A percentile compares a stretch with the other conserved stretches of the same genome.
These are phyloP conservation scores for Micractinium conductrix DNA, from an alignment of 139 green algal species.

Conservation along the genomic window DNA sequence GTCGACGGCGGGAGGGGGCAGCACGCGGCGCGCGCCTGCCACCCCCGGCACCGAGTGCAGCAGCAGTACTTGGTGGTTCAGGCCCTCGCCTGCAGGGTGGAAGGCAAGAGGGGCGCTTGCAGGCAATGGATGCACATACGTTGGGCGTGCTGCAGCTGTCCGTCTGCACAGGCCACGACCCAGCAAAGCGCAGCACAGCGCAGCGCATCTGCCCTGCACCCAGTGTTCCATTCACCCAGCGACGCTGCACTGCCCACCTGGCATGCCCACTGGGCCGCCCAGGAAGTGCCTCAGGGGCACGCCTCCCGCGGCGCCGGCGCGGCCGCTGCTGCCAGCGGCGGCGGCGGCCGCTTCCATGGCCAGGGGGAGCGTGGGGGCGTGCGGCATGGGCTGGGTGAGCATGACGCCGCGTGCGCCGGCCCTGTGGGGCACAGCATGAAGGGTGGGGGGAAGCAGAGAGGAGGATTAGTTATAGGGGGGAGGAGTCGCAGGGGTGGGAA, in stretches of 20 bases:
- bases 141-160: too few species aligned
- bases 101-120: too few species aligned
- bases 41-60: constrained; percentile 34
- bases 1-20: neutral
- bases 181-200: neutral
- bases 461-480: too few species aligned
- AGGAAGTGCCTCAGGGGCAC: constrained; percentile 45
- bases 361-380: neutral
- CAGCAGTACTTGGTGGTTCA: constrained; percentile 33
- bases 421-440: neutral
- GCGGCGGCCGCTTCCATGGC: neutral
- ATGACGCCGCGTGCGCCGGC: constrained; percentile 44
- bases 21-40: constrained; percentile 15
- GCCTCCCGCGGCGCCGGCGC: neutral
- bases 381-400: constrained; percentile 45
- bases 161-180: too few species aligned
- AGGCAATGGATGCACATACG: too few species aligned
- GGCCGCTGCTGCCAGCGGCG: neutral
- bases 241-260: too few species aligned
- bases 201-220: too few species aligned
- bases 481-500: neutral
- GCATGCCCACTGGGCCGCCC: constrained; percentile 58
- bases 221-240: too few species aligned
- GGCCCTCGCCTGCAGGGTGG: constrained; percentile 37
- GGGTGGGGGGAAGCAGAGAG: too few species aligned